Base-by-base conservation (phyloP, 768 basidiomycete species). In the Amanita muscaria region DNA sequence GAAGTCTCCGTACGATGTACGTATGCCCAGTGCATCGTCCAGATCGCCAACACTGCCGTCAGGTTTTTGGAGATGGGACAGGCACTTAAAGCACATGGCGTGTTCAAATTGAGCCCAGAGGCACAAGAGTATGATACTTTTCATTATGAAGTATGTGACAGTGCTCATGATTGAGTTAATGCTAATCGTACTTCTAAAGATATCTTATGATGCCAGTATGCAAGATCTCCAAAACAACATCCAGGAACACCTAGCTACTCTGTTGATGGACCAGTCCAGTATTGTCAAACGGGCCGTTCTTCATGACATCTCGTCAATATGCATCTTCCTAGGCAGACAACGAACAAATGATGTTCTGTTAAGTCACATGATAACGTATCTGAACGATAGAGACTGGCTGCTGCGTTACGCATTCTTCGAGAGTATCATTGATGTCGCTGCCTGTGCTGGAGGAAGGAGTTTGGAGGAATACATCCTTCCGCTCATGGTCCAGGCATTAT, bases 381-480 rank as follows among this genome's bases (percentile, higher is more conserved):
- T 86, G 63, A 91, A 94, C 54, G 89, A 94, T 55, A 72, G 88
- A 14, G 93, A 97, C 59, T 98, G 96, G 94, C 64, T 85, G 12
- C 64, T 98, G 41, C 76, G 96, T 2, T 79, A 81, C 55, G 88
- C 88, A 0, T 99, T 98, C 62, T 96, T 97, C 56, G 92, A 94
- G 58, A 87, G 87, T 48, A 90, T 96, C 22, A 89, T 97, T 15
- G 92, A 90, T 49, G 91, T 99, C 1, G 93, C 93, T 4, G 88
- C 87, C 0, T 94, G 89, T 64, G 89, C 93, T 3, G 93, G 93
- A 1, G 84, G 87, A 23, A 69, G 83, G 47, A 93, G 89, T 52
- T 58, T 98, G 53, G 96, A 98, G 57, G 92, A 97, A 54, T 98
- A 97, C 54, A 94, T 98, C 42, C 59, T 96, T n/a, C 96, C 96